These are phyloP conservation scores for Naganishia sp. DNA, from an alignment of 1,284 basidiomycete species.

Conservation along the genomic window DNA sequence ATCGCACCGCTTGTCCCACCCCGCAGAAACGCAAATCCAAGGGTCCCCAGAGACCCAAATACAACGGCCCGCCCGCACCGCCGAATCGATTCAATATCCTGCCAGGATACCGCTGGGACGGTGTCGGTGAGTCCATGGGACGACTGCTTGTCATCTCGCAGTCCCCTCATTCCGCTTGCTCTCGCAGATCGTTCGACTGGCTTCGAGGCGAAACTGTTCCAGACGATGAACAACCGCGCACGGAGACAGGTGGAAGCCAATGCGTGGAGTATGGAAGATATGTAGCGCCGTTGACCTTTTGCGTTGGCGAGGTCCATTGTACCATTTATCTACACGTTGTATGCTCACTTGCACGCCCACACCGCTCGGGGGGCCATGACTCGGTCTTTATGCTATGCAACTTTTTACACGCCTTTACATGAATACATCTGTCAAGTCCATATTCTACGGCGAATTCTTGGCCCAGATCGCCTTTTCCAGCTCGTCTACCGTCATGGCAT, in stretches of 20 bases:
- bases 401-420: not conserved
- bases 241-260: constrained; percentile 42
- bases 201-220: constrained; percentile 90
- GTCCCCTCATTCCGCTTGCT: not conserved
- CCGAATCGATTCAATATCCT: constrained; percentile 94
- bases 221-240: constrained; percentile 71
- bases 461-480: constrained; percentile 31
- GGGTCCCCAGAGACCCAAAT: constrained; percentile 77
- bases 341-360: not conserved
- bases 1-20: constrained; percentile 25
- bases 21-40: constrained; percentile 69
- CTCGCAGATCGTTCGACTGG: constrained; percentile 81
- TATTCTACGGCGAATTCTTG: constrained; percentile 13
- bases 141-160: not conserved
- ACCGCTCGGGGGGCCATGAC: too few species aligned
- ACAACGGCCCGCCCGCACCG: constrained; percentile 76
- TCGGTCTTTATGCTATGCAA: not conserved
- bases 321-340: constrained; percentile 12
- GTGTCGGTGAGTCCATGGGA: constrained; percentile 68
- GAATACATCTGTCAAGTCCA: not conserved
- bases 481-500: constrained; percentile 25
- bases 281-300: constrained; percentile 60
- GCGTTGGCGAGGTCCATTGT: not conserved
- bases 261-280: constrained; percentile 80
- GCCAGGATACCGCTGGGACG: constrained; percentile 96